Percentiles rank a stretch among this genome's conserved stretches.
phyloP scores from a whole-genome alignment of 2,329 filamentous ascomycete species.

The Ilyonectria mors-panacis region DNA sequence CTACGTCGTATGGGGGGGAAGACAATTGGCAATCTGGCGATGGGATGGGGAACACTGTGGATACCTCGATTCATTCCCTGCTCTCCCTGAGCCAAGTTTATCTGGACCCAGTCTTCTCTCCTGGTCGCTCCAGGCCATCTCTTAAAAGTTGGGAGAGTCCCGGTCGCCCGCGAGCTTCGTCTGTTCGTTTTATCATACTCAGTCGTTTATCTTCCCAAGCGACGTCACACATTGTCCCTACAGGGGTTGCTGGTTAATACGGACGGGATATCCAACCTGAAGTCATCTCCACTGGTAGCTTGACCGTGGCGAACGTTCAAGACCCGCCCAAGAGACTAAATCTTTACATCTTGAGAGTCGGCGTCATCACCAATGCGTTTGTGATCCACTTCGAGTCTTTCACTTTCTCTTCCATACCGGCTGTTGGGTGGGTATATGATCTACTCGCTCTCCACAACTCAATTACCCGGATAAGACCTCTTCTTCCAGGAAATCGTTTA shows the following conservation, averaged over 20 bases:
- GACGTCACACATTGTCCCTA: slow-evolving; percentile 1
- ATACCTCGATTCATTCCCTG: slow-evolving; percentile 36
- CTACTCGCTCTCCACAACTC: slow-evolving; percentile 34
- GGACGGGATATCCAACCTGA: background rate
- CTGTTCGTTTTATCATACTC: background rate
- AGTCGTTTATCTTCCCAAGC: background rate
- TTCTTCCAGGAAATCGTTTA: background rate
- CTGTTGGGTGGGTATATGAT: slow-evolving; percentile 32
- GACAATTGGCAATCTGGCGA: slow-evolving; percentile 19
- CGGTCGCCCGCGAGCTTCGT: slow-evolving; percentile 36
- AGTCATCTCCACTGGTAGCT: background rate
- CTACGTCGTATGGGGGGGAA: slow-evolving; percentile 10
- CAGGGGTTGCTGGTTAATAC: slow-evolving; percentile 6
- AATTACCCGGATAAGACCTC: slow-evolving; percentile 8
- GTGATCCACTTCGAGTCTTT: slow-evolving; percentile 39
- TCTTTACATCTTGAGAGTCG: slow-evolving; percentile 27
- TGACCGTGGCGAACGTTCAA: background rate
- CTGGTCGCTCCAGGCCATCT: slow-evolving; percentile 38
- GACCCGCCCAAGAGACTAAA: slow-evolving; percentile 4
- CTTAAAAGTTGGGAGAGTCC: slow-evolving; percentile 45
- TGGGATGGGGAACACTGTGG: slow-evolving; percentile 21
- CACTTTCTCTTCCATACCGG: slow-evolving; percentile 24
- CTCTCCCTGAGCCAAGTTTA: slow-evolving; percentile 37
- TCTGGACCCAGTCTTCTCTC: slow-evolving; percentile 46
- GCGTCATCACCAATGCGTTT: slow-evolving; percentile 36